phyloP scores from a whole-genome alignment of 768 basidiomycete genomes.

The Fistulinella prunicolor region DNA sequence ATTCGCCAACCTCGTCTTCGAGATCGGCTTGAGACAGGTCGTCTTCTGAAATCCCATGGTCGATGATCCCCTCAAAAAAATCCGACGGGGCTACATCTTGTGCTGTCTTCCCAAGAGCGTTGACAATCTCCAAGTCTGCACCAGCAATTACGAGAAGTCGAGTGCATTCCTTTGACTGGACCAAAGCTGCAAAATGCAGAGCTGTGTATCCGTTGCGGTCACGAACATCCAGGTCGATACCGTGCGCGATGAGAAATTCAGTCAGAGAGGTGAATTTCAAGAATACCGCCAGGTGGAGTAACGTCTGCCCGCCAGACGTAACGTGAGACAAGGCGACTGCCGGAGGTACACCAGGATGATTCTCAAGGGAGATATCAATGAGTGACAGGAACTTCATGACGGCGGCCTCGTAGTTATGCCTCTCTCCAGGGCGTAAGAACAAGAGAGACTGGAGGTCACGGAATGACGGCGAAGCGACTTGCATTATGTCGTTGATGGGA shows the following conservation, averaged over 20 bases:
- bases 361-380: constrained; percentile 61
- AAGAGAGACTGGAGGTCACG: constrained; percentile 58
- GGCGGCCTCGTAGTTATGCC: constrained; percentile 66
- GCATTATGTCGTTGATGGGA: constrained; percentile 48
- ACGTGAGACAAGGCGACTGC: constrained; percentile 64
- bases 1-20: constrained; percentile 50
- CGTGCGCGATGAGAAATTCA: constrained; percentile 65
- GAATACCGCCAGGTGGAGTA: constrained; percentile 84
- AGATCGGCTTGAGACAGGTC: constrained; percentile 22
- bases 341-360: constrained; percentile 39
- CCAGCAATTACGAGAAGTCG: constrained; percentile 71
- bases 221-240: constrained; percentile 75
- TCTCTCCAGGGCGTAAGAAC: constrained; percentile 51
- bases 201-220: constrained; percentile 92
- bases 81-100: constrained; percentile 51
- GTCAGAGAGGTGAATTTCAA: constrained; percentile 72
- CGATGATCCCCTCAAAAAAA: constrained; percentile 41
- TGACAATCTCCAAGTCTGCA: constrained; percentile 75
- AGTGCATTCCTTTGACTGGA: constrained; percentile 60
- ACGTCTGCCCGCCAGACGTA: constrained; percentile 74
- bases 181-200: constrained; percentile 79
- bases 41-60: constrained; percentile 15
- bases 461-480: constrained; percentile 43
- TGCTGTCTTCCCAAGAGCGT: constrained; percentile 67
- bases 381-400: constrained; percentile 80